Evolutionary conservation across 2,329 filamentous ascomycete species (phyloP).

Genomic region (Sporothrix sp.): DNA sequence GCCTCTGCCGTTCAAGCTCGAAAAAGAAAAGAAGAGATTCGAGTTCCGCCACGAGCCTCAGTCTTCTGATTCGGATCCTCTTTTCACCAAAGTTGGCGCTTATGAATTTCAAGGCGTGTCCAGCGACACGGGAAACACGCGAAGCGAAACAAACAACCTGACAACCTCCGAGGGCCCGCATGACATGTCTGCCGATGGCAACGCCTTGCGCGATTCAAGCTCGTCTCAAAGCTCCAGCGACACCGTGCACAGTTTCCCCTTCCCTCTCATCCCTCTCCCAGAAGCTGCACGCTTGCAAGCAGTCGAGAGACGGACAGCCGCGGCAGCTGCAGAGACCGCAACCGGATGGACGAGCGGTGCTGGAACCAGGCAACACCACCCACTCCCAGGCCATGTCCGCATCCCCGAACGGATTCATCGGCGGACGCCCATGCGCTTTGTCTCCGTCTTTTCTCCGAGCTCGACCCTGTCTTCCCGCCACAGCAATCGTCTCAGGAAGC

Average conservation of each 20-base stretch:
- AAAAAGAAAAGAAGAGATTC: conserved; percentile 9
- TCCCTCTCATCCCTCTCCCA: conserved; percentile 24
- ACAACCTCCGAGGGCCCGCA: background rate
- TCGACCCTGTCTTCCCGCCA: conserved; percentile 4
- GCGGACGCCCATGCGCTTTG: background rate
- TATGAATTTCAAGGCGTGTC: conserved; percentile 8
- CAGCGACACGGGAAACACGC: background rate
- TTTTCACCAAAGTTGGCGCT: background rate
- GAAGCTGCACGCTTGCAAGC: conserved; percentile 26
- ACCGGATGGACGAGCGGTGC: background rate
- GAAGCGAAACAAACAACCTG: background rate
- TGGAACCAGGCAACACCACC: background rate
- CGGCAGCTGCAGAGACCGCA: background rate
- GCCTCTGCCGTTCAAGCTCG: background rate
- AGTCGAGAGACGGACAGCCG: background rate
- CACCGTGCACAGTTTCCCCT: conserved; percentile 21
- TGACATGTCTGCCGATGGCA: background rate
- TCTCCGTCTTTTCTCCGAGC: background rate
- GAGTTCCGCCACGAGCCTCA: conserved; percentile 16
- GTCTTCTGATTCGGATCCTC: background rate
- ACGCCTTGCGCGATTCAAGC: conserved; percentile 8
- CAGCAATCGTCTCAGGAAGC: conserved; percentile 5
- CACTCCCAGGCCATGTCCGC: background rate
- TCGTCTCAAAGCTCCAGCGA: conserved; percentile 14
- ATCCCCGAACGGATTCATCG: background rate